Base-by-base conservation (phyloP, 2,329 filamentous ascomycete species). In the Huntiella savannae region DNA sequence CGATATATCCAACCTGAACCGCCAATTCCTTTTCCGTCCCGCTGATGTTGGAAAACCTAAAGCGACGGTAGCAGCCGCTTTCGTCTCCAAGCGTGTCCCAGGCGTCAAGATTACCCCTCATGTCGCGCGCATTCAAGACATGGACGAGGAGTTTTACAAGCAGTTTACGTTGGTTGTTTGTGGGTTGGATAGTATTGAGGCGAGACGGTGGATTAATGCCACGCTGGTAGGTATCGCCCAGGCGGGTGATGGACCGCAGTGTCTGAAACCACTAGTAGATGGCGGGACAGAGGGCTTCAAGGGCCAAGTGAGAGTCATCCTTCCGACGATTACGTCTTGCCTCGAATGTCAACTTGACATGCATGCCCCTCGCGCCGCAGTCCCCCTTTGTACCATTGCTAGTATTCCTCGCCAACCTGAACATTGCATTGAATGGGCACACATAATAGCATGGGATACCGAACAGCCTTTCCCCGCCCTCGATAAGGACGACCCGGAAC, bases 201-300 rank as follows among this genome's bases (percentile, higher is more conserved):
- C 91, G 36, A 75, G 91, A n/a, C 74, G 91, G 50, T 98, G 92
- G 92, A 98, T 98, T 62, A 98, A 98, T 60, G 80, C 87, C 45
- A 95, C 81, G 13, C 69, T 98, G 3, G 79, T 96, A 19, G 79
- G 80, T 49, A 85, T 98, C 73, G 84, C 94, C 4, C 87, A 95
- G 56, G 70, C 73, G 50, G 55, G 57, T 16, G 77, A 85, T 5
- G 76, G 88, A 52, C 75, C 79, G 7, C 88, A 96, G 57, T 83
- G 75, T 43, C 67, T 95, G 53, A 98, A 95, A 63, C 91, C 92
- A 4, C 68, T 98, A 49, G 86, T 98, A 52, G 91, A 98, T 61
- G 92, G 91, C 46, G 91, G 91, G 52, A 98, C 91, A 11, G 91
- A 98, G 68, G 86, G 88, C 43, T 96, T 98, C 75, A 98, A 96